Base-by-base conservation (phyloP, 306 rosid species). In the Hippophae tibetana region DNA sequence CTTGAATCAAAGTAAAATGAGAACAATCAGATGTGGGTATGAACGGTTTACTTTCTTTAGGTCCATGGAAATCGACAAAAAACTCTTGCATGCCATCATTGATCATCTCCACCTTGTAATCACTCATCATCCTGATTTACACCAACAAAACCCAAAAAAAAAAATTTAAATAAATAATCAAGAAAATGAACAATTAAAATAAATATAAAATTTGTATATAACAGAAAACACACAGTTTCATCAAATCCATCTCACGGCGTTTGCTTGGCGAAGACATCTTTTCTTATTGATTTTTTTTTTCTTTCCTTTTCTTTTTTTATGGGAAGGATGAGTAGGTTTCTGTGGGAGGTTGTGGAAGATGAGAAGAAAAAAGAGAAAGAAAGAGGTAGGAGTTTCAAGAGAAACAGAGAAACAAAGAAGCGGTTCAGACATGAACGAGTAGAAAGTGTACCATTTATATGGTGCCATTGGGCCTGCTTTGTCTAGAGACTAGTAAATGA, bases 241-340 rank as follows among this genome's bases (percentile, higher is more conserved):
- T 90, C 82, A 86, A 72, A 72, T 90, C 97, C 97, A 79, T 82
- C 82, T 86, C 94, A 4, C 95, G 77, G 68, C 94, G 95, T 73
- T 82, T 89, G 80, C 83, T 86, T 13, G 95, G 95, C 4, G 93
- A 89, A 69, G 90, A 80, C 97, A 89, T 89, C 41, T 71, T 78
- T 51, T 13, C 11, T 47, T 48, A 43, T 40, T 67, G 13, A 18
- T 27, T 43, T 14, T 63, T 6, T 38, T 13, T 63, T 43, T 52
- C 42, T 18, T 43, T 9, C 47, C 10, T 38, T 9, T 59, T 42
- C 8, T 7, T 1, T 13, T 43, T 11, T 43, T 47, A 11, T 42
- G 47, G 59, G 61, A 55, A 7, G 58, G 26, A 44, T 12, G 42
- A 46, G 13, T 1, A n/a, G 38, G 43, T 12, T 5, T 46, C 54